Conservation (phyloP, 2,329 filamentous ascomycete species). For the Fusarium goolgardi region DNA sequence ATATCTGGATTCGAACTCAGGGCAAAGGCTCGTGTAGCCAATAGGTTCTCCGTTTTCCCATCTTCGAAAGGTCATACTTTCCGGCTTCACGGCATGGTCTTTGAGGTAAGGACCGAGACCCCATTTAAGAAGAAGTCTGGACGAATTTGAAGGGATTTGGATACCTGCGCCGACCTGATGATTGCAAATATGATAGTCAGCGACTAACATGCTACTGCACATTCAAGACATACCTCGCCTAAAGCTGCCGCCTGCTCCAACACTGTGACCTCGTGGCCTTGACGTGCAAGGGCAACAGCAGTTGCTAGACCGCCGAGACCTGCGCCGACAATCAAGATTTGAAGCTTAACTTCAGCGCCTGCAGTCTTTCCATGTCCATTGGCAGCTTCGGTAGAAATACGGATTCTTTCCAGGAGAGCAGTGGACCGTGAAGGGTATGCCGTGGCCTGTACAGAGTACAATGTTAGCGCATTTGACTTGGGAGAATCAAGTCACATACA, state of each 20-base stretch:
- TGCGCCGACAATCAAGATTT: neutral
- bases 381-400: no score
- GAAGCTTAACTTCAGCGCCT: neutral
- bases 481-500: no score
- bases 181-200: no score
- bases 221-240: neutral
- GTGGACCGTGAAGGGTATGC: slow-evolving; percentile 3
- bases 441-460: no score
- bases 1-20: slow-evolving; percentile 1
- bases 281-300: neutral
- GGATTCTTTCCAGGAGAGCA: neutral
- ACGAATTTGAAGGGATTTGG: slow-evolving; percentile 7
- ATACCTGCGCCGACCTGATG: slow-evolving; percentile 15
- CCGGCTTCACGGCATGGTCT: slow-evolving; percentile 1
- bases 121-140: neutral
- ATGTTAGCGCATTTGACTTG: no score
- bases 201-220: no score
- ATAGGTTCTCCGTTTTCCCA: slow-evolving; percentile 5
- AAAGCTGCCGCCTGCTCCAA: slow-evolving; percentile 1
- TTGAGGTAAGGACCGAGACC: slow-evolving; percentile 2
- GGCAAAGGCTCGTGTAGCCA: neutral
- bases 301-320: slow-evolving; percentile 7
- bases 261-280: neutral
- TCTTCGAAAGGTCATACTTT: slow-evolving; percentile 12
- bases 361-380: neutral